Evolutionary conservation across 2,329 filamentous ascomycete species (phyloP).

Genomic region (Xenosphaeropsis pyriputrescens): DNA sequence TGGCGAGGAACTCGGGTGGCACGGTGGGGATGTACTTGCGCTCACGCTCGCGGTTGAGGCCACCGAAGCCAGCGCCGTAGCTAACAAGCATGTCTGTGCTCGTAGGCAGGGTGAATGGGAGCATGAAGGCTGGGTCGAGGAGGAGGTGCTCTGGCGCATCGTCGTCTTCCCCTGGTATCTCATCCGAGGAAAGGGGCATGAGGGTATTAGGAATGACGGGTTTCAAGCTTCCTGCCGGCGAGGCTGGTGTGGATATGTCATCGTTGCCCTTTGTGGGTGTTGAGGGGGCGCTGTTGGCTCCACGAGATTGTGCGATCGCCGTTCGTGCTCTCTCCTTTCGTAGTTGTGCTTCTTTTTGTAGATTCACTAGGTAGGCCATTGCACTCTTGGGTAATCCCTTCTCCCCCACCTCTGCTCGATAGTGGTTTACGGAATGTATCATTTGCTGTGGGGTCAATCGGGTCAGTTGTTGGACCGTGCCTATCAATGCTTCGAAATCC

Average conservation of each 20-base stretch:
- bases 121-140: constrained; percentile 77
- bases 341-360: constrained; percentile 59
- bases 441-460: constrained; percentile 76
- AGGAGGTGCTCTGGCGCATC: constrained; percentile 63
- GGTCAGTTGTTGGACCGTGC: constrained; percentile 79
- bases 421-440: constrained; percentile 83
- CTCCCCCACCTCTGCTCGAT: constrained; percentile 88
- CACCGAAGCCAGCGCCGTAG: constrained; percentile 89
- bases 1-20: constrained; percentile 81
- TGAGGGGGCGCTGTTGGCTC: constrained; percentile 10
- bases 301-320: constrained; percentile 26
- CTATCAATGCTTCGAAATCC: constrained; percentile 76
- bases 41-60: constrained; percentile 79
- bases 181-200: constrained; percentile 9
- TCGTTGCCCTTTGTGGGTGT: constrained; percentile 22
- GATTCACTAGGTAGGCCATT: constrained; percentile 67
- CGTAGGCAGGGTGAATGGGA: constrained; percentile 89
- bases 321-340: constrained; percentile 39
- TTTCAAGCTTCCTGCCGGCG: constrained; percentile 25
- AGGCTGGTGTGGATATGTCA: constrained; percentile 28
- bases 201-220: constrained; percentile 10
- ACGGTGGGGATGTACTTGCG: constrained; percentile 93
- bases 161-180: constrained; percentile 35
- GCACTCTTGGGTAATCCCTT: constrained; percentile 81
- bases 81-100: constrained; percentile 95